Conservation (phyloP, 2,329 filamentous ascomycete genomes). For the Westerdykella aurantiaca region DNA sequence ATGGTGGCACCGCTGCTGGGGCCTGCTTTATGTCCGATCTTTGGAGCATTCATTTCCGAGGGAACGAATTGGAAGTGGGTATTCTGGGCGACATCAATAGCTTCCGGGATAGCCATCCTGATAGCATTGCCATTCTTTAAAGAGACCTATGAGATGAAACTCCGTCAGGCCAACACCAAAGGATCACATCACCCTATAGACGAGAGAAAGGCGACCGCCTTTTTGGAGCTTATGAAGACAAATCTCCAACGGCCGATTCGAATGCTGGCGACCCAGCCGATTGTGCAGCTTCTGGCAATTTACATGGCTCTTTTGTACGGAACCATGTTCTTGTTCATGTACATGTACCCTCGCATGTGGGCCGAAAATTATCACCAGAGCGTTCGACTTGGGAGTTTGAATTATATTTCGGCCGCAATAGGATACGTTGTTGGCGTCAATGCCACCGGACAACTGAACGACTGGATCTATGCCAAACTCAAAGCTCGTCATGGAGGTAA, state of each 20-base stretch:
- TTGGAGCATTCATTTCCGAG: no score
- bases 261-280: slow-evolving; percentile 7
- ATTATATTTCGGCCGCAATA: slow-evolving; percentile 47
- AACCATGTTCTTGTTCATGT: slow-evolving; percentile 19
- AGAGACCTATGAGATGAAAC: no score
- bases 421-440: slow-evolving; percentile 47
- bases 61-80: no score
- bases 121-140: no score
- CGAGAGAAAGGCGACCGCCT: background rate
- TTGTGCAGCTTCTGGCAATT: slow-evolving; percentile 37
- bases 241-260: slow-evolving; percentile 7
- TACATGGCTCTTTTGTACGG: slow-evolving; percentile 41
- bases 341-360: slow-evolving; percentile 14
- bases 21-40: no score
- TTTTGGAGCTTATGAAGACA: slow-evolving; percentile 1
- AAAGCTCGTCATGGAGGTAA: slow-evolving; percentile 1
- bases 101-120: no score
- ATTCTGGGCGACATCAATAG: no score
- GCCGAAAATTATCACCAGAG: slow-evolving; percentile 5
- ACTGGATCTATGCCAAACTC: slow-evolving; percentile 37
- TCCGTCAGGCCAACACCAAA: no score
- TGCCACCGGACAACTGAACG: slow-evolving; percentile 38
- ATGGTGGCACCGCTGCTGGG: no score
- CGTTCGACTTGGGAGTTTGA: slow-evolving; percentile 3
- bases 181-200: background rate